Evolutionary conservation across 164 flowering plant genomes (phyloP).

Genomic region (Kalanchoe fedtschenkoi): DNA sequence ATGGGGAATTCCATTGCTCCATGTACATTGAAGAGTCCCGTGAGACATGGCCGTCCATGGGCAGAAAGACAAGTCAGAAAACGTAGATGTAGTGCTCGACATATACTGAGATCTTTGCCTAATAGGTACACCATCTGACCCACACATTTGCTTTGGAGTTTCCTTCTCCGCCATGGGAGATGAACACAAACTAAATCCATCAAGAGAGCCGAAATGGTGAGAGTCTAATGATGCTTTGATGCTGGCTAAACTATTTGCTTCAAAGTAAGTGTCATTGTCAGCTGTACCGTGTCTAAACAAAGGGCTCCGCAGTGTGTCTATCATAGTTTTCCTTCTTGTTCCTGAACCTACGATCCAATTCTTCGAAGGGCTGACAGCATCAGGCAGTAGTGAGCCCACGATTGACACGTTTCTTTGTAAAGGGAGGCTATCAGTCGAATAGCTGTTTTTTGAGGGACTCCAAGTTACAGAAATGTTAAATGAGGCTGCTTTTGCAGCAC

Average conservation of each 20-base stretch:
- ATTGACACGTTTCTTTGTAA: slow-evolving; percentile 16
- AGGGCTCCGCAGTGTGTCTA: slow-evolving; percentile 48
- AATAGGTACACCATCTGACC: background rate
- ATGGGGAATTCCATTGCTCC: slow-evolving; percentile 56
- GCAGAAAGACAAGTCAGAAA: slow-evolving; percentile 36
- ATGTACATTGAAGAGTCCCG: slow-evolving; percentile 60
- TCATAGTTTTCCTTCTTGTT: slow-evolving; percentile 36
- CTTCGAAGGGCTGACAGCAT: slow-evolving; percentile 23
- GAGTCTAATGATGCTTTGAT: slow-evolving; percentile 11
- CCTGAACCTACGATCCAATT: slow-evolving; percentile 35
- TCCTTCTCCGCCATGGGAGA: slow-evolving; percentile 12
- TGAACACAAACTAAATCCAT: slow-evolving; percentile 19
- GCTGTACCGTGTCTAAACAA: slow-evolving; percentile 28
- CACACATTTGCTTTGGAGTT: background rate
- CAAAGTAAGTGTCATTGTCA: slow-evolving; percentile 4
- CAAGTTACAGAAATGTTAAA: slow-evolving; percentile 20
- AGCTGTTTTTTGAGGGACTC: slow-evolving; percentile 23
- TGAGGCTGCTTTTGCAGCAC: slow-evolving; percentile 32
- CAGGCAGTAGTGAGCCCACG: slow-evolving; percentile 22
- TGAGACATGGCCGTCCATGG: slow-evolving; percentile 23
- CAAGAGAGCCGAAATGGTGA: slow-evolving; percentile 25
- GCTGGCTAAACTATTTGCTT: background rate
- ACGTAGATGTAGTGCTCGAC: slow-evolving; percentile 29
- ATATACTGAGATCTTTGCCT: too few species aligned
- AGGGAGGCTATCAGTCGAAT: slow-evolving; percentile 19